A percentile compares a stretch with the other conserved stretches of the same genome.
These are phyloP conservation scores for Nigrospora oryzae DNA, from an alignment of 2,329 filamentous ascomycete species.

Conservation along the genomic window DNA sequence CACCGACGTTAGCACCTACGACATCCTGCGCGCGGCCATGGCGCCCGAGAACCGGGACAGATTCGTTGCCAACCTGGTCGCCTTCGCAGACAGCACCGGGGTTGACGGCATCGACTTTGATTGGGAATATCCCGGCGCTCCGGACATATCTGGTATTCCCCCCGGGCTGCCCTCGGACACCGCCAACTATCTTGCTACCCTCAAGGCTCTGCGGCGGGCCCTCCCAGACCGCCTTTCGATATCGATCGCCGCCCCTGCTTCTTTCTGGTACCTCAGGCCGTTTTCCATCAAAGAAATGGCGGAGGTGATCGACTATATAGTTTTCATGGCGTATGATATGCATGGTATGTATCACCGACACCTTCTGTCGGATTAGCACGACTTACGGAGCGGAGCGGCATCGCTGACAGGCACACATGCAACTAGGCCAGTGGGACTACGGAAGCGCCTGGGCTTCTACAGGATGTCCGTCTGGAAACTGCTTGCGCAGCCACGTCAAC, in stretches of 20 bases:
- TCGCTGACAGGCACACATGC: neutral
- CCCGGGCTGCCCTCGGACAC: slow-evolving; percentile 11
- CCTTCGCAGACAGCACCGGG: slow-evolving; percentile 21
- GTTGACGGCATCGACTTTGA: slow-evolving; percentile 22
- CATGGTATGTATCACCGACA: slow-evolving; percentile 7
- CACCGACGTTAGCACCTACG: slow-evolving; percentile 20
- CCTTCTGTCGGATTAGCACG: too few relatives aligned
- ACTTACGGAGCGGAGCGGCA: too few relatives aligned
- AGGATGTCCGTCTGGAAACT: slow-evolving; percentile 21
- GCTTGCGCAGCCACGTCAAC: slow-evolving; percentile 26
- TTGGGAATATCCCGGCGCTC: slow-evolving; percentile 25
- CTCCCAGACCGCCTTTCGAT: slow-evolving; percentile 12
- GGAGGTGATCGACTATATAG: slow-evolving; percentile 18
- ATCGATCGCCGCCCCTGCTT: slow-evolving; percentile 15
- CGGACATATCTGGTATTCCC: slow-evolving; percentile 9
- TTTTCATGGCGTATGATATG: slow-evolving; percentile 29
- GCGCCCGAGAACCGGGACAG: slow-evolving; percentile 16
- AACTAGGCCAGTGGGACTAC: slow-evolving; percentile 15
- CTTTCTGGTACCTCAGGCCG: slow-evolving; percentile 18
- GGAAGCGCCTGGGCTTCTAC: slow-evolving; percentile 15
- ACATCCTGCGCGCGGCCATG: slow-evolving; percentile 23
- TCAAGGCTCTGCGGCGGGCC: slow-evolving; percentile 12
- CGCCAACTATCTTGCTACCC: slow-evolving; percentile 17
- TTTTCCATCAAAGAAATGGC: slow-evolving; percentile 16
- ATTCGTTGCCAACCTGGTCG: slow-evolving; percentile 16